These are phyloP conservation scores for Leptomonas seymouri DNA, from an alignment of 208 protist genomes.

Conservation along the genomic window DNA sequence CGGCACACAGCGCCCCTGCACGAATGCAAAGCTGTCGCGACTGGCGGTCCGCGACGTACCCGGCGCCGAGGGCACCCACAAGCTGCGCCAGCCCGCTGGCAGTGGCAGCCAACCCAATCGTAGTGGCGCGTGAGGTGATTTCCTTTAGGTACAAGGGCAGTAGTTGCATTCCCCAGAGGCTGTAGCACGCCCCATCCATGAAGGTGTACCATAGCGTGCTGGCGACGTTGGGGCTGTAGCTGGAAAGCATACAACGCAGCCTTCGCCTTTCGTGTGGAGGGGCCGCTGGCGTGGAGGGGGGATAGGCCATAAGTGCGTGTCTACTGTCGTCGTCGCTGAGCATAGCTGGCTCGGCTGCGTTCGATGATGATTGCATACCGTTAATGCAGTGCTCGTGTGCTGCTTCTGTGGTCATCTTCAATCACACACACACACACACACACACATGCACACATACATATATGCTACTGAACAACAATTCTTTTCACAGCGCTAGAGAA, in stretches of 20 bases:
- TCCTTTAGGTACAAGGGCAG: slow-evolving; percentile 46
- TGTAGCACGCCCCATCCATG: slow-evolving; percentile 51
- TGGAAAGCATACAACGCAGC: too few species aligned
- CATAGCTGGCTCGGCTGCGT: neutral
- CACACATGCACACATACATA: too few species aligned
- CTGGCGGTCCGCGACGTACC: slow-evolving; percentile 18
- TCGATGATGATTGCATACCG: neutral
- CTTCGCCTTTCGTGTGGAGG: neutral
- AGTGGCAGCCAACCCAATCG: slow-evolving; percentile 39
- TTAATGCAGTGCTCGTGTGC: too few species aligned
- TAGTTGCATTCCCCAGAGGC: slow-evolving; percentile 50
- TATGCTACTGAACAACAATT: too few species aligned
- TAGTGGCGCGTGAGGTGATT: slow-evolving; percentile 9
- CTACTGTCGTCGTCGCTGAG: neutral
- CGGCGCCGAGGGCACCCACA: slow-evolving; percentile 31
- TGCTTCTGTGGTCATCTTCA: too few species aligned
- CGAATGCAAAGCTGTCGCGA: slow-evolving; percentile 32
- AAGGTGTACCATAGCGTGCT: slow-evolving; percentile 47
- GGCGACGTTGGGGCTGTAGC: slow-evolving; percentile 45
- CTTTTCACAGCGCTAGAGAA: too few species aligned
- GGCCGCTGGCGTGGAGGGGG: neutral
- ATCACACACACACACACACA: too few species aligned
- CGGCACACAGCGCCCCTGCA: slow-evolving; percentile 30
- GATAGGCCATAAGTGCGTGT: neutral
- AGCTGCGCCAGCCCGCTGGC: slow-evolving; percentile 46